These are phyloP conservation scores for Periconia sp. DNA, from an alignment of 2,329 filamentous ascomycete species.

Conservation along the genomic window DNA sequence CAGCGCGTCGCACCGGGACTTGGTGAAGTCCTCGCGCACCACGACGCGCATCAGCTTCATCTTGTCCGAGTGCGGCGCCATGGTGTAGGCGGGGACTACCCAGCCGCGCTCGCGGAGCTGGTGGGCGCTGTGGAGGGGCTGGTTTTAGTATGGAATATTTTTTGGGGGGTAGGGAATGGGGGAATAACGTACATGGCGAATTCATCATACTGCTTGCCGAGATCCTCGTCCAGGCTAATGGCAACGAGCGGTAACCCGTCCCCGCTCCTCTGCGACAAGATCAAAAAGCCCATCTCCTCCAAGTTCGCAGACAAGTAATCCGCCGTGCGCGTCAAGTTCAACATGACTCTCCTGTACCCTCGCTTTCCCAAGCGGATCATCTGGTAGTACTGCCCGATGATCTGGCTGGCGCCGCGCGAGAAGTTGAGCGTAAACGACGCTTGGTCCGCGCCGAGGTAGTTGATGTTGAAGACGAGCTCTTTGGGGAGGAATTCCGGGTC, in stretches of 20 bases:
- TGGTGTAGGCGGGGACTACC: conserved; percentile 95
- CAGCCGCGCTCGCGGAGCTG: conserved; percentile 84
- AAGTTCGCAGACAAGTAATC: conserved; percentile 82
- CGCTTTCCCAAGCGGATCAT: conserved; percentile 91
- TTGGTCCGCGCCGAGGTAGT: conserved; percentile 95
- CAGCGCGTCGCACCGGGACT: conserved; percentile 76
- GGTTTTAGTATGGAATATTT: no score
- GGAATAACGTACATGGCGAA: conserved; percentile 53
- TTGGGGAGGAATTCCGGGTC: conserved; percentile 68
- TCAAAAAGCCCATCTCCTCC: conserved; percentile 75
- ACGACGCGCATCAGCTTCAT: conserved; percentile 93
- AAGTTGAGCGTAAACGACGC: conserved; percentile 97
- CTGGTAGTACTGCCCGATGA: conserved; percentile 97
- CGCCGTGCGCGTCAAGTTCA: conserved; percentile 84
- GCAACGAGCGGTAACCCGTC: conserved; percentile 85
- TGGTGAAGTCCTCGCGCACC: conserved; percentile 88
- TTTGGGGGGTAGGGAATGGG: conserved; percentile 20
- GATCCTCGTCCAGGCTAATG: conserved; percentile 69
- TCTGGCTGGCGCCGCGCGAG: conserved; percentile 90
- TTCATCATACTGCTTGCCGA: conserved; percentile 58
- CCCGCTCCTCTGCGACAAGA: conserved; percentile 81
- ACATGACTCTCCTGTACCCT: conserved; percentile 91
- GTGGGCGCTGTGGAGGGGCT: conserved; percentile 68
- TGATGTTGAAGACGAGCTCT: conserved; percentile 98
- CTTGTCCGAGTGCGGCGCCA: conserved; percentile 82